Percentiles rank a stretch among this genome's conserved stretches.
These are phyloP conservation scores for Xylaria digitata DNA, from an alignment of 2,329 filamentous ascomycete species.

Conservation along the genomic window DNA sequence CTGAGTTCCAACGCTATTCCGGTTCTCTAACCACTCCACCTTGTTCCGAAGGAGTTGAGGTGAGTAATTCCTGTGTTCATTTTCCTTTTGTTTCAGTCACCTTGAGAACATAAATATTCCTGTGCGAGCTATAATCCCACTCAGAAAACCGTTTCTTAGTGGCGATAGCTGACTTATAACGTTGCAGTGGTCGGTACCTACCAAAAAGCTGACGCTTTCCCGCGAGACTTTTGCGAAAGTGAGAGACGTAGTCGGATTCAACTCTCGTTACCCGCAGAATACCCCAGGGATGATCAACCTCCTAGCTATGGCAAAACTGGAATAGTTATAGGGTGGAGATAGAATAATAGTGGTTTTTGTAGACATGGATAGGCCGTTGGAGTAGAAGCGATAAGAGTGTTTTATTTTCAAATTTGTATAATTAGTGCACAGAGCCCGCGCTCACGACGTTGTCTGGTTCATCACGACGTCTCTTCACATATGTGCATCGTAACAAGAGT, in stretches of 20 bases:
- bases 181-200: conserved; percentile 58
- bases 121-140: background rate
- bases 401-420: conserved; percentile 6
- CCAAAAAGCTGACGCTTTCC: conserved; percentile 55
- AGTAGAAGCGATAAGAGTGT: background rate
- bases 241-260: conserved; percentile 60
- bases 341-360: background rate
- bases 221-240: conserved; percentile 53
- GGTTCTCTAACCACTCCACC: conserved; percentile 63
- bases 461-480: background rate
- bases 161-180: background rate
- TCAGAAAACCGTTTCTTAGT: background rate
- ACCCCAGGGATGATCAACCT: conserved; percentile 55
- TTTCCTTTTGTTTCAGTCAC: background rate
- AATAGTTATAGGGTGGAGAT: background rate
- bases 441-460: background rate
- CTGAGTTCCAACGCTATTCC: conserved; percentile 57
- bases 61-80: background rate
- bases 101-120: no score
- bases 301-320: conserved; percentile 37
- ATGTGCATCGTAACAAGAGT: background rate
- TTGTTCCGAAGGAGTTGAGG: conserved; percentile 59
- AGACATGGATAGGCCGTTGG: background rate
- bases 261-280: conserved; percentile 60
- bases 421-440: background rate